These are phyloP conservation scores for Tremella mesenterica DNA, from an alignment of 768 basidiomycete genomes.

Conservation along the genomic window DNA sequence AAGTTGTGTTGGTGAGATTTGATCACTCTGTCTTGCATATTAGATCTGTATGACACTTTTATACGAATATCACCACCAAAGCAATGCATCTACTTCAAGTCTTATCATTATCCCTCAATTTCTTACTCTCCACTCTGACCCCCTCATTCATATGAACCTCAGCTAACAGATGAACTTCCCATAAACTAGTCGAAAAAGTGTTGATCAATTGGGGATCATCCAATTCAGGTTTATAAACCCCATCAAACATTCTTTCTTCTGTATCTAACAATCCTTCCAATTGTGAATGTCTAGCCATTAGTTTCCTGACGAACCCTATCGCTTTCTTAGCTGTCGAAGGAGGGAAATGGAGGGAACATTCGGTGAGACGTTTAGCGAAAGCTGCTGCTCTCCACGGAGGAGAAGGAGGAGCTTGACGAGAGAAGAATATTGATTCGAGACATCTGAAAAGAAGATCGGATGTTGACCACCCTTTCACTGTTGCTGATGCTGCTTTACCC, in stretches of 20 bases:
- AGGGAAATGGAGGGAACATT: slow-evolving; percentile 72
- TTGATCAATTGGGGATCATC: slow-evolving; percentile 62
- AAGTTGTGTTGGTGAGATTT: slow-evolving; percentile 57
- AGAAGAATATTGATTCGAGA: slow-evolving; percentile 70
- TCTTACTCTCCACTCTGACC: slow-evolving; percentile 59
- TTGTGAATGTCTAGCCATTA: slow-evolving; percentile 68
- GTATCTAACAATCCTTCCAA: slow-evolving; percentile 77
- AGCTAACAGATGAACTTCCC: slow-evolving; percentile 64
- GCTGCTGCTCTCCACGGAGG: slow-evolving; percentile 74
- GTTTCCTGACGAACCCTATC: slow-evolving; percentile 61
- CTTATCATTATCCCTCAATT: slow-evolving; percentile 30
- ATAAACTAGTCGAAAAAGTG: slow-evolving; percentile 70
- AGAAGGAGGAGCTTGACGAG: slow-evolving; percentile 49
- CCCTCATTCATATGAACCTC: slow-evolving; percentile 53
- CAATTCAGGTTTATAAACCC: slow-evolving; percentile 72
- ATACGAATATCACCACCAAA: slow-evolving; percentile 2
- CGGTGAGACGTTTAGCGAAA: slow-evolving; percentile 84
- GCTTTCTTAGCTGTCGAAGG: slow-evolving; percentile 57
- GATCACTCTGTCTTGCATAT: background rate
- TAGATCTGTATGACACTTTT: background rate
- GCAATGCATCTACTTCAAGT: background rate
- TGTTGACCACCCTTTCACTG: slow-evolving; percentile 30
- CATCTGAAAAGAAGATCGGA: slow-evolving; percentile 71
- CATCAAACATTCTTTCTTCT: slow-evolving; percentile 75
- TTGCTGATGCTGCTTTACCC: background rate